Base-by-base conservation (phyloP, 208 protist genomes). In the Crithidia fasciculata region DNA sequence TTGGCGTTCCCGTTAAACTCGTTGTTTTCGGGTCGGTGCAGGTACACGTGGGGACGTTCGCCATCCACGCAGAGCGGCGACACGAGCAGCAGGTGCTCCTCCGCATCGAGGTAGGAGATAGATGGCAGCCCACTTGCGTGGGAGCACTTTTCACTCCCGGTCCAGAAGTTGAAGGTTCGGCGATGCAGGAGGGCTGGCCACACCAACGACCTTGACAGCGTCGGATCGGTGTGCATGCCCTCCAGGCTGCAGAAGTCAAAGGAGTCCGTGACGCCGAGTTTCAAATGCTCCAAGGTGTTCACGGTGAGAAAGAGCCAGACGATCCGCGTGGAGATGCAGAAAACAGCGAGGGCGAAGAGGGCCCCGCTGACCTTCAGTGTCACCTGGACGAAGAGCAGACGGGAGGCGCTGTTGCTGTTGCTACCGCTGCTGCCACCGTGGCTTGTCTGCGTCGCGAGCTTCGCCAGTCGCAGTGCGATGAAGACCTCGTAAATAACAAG, bases 21-120 rank as follows among this genome's bases (percentile, higher is more conserved):
- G 69, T 59, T 93, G 39, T 80, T 63, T 40, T 81, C 69, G 7
- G 88, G 83, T 0, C 74, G 71, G 15, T 93, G 77, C 19, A 90
- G 47, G 56, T 84, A 83, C 12, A 93, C 65, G 8, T 45, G 63
- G 16, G 82, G 83, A 59, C 39, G 49, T 49, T 40, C 50, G 5
- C 70, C 78, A 60, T 81, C 65, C n/a, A 19, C 37, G 62, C 88
- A 93, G 19, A 55, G 45, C 8, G 83, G 57, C 13, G 76, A 83
- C 7, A 93, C 65, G 13, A 90, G 56, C 58, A 93, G 62, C 43
- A 81, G 55, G 8, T 74, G 77, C 52, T 60, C 67, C 6, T 71
- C 72, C 18, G 63, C 52, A 53, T 85, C 82, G 5, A 90, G n/a
- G 64, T 78, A 87, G 2, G 76, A 80, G 16, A 87, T 80, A n/a